phyloP scores from a whole-genome alignment of 352 stramenopile genomes.

The Labyrinthula sp. region DNA sequence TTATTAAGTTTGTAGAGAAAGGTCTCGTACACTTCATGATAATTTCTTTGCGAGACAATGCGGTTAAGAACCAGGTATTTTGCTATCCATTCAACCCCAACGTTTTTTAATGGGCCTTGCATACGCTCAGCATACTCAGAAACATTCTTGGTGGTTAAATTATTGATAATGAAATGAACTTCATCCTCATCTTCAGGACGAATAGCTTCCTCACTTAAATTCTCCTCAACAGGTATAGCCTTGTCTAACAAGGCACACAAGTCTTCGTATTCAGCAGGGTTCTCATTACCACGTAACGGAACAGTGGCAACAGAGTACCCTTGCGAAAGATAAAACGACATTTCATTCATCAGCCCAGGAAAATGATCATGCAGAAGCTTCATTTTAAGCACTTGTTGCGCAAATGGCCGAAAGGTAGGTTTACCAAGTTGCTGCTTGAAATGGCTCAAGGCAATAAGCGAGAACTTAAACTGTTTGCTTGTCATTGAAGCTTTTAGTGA shows the following conservation, averaged over 20 bases:
- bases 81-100: constrained; percentile 86
- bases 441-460: constrained; percentile 89
- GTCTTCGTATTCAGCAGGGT: constrained; percentile 3
- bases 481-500: constrained; percentile 80
- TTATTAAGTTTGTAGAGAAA: constrained; percentile 88
- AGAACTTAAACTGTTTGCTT: constrained; percentile 93
- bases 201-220: constrained; percentile 1
- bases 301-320: constrained; percentile 3
- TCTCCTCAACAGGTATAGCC: constrained; percentile 3
- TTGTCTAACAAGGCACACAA: constrained; percentile 16
- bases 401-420: constrained; percentile 89
- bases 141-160: constrained; percentile 88
- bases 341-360: constrained; percentile 46
- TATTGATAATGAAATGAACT: constrained; percentile 97
- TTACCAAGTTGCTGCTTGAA: constrained; percentile 78
- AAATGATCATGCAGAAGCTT: constrained; percentile 78
- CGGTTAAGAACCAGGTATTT: constrained; percentile 96
- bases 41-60: constrained; percentile 94
- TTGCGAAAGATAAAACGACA: constrained; percentile 6
- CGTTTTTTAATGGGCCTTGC: constrained; percentile 67
- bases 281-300: constrained; percentile 14
- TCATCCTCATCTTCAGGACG: constrained; percentile 24
- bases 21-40: constrained; percentile 85
- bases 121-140: constrained; percentile 85
- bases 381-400: constrained; percentile 89